phyloP scores from a whole-genome alignment of 495 filamentous ascomycete species.

The Choiromyces venosus region DNA sequence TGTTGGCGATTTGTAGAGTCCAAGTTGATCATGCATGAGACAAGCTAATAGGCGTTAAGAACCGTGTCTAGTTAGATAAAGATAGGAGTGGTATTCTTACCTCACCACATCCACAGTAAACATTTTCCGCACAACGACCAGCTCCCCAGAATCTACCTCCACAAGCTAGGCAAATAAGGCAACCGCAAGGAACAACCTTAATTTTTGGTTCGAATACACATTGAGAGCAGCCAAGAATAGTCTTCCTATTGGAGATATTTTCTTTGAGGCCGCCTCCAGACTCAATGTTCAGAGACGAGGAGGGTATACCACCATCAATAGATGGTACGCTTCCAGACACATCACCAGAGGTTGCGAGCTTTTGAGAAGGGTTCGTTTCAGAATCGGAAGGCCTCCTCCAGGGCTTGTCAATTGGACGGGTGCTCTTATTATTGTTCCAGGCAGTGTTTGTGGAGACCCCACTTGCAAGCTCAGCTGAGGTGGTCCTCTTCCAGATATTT shows the following conservation, averaged over 20 bases:
- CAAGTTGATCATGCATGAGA: slow-evolving; percentile 36
- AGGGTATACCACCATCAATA: slow-evolving; percentile 10
- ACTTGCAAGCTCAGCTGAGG: slow-evolving; percentile 6
- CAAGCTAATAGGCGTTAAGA: slow-evolving; percentile 24
- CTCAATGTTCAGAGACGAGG: slow-evolving; percentile 10
- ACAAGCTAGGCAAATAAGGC: slow-evolving; percentile 37
- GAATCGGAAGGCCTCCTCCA: slow-evolving; percentile 31
- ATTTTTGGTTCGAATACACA: slow-evolving; percentile 40
- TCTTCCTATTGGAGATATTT: slow-evolving; percentile 8
- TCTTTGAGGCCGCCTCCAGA: slow-evolving; percentile 11
- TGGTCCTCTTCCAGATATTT: slow-evolving; percentile 25
- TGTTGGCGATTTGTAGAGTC: slow-evolving; percentile 14
- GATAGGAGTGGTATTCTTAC: slow-evolving; percentile 12
- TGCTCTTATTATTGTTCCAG: slow-evolving; percentile 24
- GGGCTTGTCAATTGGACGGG: slow-evolving; percentile 34
- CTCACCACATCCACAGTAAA: slow-evolving; percentile 42
- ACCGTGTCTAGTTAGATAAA: neutral
- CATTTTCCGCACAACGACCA: slow-evolving; percentile 20
- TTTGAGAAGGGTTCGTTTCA: slow-evolving; percentile 24
- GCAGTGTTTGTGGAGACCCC: slow-evolving; percentile 19
- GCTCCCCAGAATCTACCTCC: slow-evolving; percentile 37
- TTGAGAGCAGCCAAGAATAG: slow-evolving; percentile 37
- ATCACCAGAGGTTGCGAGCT: slow-evolving; percentile 19
- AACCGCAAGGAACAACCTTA: slow-evolving; percentile 38
- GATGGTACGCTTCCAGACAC: slow-evolving; percentile 5